Conservation (phyloP, 2,329 filamentous ascomycete genomes). For the Cordyceps pruinosa region DNA sequence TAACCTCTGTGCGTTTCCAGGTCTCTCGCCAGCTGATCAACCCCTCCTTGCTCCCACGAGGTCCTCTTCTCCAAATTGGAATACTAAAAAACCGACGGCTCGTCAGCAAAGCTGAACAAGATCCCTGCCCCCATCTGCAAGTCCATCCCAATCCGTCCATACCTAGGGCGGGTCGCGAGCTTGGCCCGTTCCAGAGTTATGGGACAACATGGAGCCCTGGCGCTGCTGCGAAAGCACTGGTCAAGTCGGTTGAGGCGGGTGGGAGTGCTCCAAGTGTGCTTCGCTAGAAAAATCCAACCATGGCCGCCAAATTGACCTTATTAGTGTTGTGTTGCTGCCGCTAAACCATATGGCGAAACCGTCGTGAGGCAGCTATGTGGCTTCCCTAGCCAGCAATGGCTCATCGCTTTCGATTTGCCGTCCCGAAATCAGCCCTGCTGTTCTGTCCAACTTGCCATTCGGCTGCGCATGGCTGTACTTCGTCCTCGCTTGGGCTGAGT, state of each 20-base stretch:
- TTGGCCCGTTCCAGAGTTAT: slow-evolving; percentile 9
- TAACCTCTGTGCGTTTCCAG: too few relatives aligned
- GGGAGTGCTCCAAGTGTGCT: not conserved
- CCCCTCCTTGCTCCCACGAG: too few relatives aligned
- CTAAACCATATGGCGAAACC: not conserved
- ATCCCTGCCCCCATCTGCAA: not conserved
- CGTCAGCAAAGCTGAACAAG: not conserved
- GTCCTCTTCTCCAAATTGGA: too few relatives aligned
- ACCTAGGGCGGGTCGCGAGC: not conserved
- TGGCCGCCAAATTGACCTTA: too few relatives aligned
- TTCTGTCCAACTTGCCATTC: too few relatives aligned
- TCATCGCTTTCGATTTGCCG: not conserved
- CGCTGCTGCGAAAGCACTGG: not conserved
- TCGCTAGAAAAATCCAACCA: too few relatives aligned
- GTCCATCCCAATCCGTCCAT: not conserved
- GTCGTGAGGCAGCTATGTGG: not conserved
- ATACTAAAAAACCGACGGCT: not conserved
- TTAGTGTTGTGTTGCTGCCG: too few relatives aligned
- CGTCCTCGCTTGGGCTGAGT: too few relatives aligned
- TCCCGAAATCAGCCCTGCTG: not conserved
- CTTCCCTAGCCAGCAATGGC: not conserved
- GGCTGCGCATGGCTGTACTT: too few relatives aligned
- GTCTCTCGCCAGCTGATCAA: too few relatives aligned
- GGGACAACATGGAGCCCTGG: not conserved
- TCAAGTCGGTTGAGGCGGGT: not conserved